phyloP scores from a whole-genome alignment of 208 protist species.

The Wallacemonas rigidus region DNA sequence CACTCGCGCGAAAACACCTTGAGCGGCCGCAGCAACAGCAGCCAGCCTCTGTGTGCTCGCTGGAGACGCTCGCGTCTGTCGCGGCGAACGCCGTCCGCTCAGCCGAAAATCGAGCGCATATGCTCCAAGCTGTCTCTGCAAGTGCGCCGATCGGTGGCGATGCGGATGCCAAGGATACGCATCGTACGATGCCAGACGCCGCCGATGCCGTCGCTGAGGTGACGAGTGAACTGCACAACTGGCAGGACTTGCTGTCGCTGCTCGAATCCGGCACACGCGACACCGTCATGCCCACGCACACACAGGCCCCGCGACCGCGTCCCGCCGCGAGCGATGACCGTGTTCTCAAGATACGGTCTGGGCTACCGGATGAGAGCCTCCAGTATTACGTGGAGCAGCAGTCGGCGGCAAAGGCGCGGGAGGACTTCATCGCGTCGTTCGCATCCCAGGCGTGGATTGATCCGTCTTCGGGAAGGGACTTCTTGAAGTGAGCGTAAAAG shows the following conservation, averaged over 20 bases:
- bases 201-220: background rate
- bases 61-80: background rate
- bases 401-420: background rate
- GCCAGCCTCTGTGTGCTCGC: background rate
- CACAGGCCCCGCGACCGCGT: no score
- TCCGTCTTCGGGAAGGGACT: slow-evolving; percentile 6
- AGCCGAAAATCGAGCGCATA: background rate
- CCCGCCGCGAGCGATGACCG: no score
- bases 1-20: background rate
- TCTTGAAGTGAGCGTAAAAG: slow-evolving; percentile 4
- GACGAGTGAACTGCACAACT: background rate
- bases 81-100: background rate
- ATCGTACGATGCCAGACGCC: no score
- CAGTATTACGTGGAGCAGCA: slow-evolving; percentile 1
- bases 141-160: no score
- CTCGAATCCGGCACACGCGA: background rate
- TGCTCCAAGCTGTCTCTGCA: background rate
- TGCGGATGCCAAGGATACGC: no score
- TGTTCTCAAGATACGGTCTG: no score
- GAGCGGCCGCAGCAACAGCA: background rate
- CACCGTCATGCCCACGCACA: background rate
- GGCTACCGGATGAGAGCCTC: background rate
- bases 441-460: slow-evolving; percentile 15
- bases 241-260: background rate
- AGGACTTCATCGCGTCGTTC: background rate